Evolutionary conservation across 768 basidiomycete species (phyloP), one percentile per base, ranked within the genome.

Genomic region (Tricholoma bakamatsutake): DNA sequence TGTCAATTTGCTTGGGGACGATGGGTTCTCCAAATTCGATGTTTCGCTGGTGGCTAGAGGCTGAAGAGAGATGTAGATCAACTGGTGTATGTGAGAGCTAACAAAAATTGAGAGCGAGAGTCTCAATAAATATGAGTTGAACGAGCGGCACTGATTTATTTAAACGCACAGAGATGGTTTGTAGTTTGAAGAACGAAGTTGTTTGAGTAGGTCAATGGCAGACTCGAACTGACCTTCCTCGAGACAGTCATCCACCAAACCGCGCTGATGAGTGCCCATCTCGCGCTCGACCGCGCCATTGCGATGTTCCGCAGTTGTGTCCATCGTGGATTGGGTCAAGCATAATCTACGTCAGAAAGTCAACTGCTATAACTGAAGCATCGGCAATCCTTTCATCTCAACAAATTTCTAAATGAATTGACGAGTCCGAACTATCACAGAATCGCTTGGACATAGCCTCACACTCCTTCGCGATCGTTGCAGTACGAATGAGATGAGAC

Each of bases 151-250:
- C 10, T 31, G 10, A 31, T 24, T 24, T 24, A 24, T 24, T 24
- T 24, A 6, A 31, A 71, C 85, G 65, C 66, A 87, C 88, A 71
- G 63, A 10, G 80, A 78, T 7, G 87, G 88, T 51, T 70, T 81
- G 67, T 77, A 77, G 24, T 76, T 70, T n/a, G 77, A 65, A 0
- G 81, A 79, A 46, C 84, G 81, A 2, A 90, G 67, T 56, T 85
- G 83, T 56, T 82, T 81, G 1, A 91, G 76, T 27, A 80, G 69
- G 12, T 75, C 71, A 28, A 89, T 84, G 6, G 82, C 89, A 5
- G 80, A 75, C 61, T 88, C 83, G 59, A 87, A 88, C 56, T 89
- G 86, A 15, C 83, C 82, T 66, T 91, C 89, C 62, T 91, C 89
- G 17, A 90, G 80, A 56, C 84, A 84, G 52, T 77, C 83, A 64